Evolutionary conservation across 1,284 basidiomycete genomes (phyloP).

Genomic region (Sporisorium reilianum): DNA sequence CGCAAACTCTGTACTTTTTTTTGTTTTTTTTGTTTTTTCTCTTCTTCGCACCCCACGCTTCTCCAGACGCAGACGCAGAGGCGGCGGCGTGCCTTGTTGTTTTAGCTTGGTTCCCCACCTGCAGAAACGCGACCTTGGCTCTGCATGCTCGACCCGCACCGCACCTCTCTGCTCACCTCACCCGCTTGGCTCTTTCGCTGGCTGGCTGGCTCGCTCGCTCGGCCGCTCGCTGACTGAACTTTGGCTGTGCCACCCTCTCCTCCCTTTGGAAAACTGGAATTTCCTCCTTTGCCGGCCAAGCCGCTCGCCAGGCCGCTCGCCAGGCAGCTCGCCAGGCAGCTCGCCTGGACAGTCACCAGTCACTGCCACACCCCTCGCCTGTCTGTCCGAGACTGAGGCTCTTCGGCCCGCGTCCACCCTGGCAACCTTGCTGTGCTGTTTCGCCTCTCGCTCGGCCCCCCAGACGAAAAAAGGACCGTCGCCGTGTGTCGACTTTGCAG

Average conservation of each 20-base stretch:
- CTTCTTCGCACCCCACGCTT: conserved; percentile 4
- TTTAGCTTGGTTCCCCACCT: neutral
- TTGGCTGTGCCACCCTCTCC: conserved; percentile 8
- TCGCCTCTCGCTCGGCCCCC: neutral
- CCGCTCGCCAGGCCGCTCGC: conserved; percentile 6
- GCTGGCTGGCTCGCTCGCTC: neutral
- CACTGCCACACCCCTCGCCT: conserved; percentile 9
- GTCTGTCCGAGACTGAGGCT: too few species aligned
- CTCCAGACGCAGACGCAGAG: conserved; percentile 6
- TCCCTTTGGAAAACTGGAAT: neutral
- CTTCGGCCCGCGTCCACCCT: conserved; percentile 3
- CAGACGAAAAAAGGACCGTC: conserved; percentile 10
- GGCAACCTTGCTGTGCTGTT: neutral
- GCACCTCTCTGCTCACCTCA: too few species aligned
- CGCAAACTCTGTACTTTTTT: neutral
- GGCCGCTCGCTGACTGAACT: conserved; percentile 10
- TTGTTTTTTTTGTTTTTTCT: neutral
- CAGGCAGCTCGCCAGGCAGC: conserved; percentile 3
- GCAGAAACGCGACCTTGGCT: neutral
- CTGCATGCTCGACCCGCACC: conserved; percentile 1
- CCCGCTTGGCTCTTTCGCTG: neutral
- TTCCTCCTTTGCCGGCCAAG: conserved; percentile 13
- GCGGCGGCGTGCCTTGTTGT: conserved; percentile 6
- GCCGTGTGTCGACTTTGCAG: conserved; percentile 30
- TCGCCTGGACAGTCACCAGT: neutral